These are phyloP conservation scores for Incumbomyces delicatus DNA, from an alignment of 2,329 filamentous ascomycete species.

Conservation along the genomic window DNA sequence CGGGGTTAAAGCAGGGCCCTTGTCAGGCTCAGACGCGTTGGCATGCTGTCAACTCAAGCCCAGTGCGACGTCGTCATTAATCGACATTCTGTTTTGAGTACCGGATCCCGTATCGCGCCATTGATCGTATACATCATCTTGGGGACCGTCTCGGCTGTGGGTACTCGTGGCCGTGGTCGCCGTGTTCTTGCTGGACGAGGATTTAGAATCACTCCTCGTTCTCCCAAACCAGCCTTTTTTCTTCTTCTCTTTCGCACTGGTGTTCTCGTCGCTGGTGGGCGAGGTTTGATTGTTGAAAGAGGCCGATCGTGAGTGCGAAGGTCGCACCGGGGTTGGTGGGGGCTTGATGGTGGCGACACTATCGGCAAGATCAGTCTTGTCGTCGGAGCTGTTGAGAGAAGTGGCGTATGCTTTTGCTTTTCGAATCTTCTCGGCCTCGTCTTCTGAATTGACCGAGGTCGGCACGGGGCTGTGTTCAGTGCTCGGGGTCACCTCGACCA, in stretches of 20 bases:
- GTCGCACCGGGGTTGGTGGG: background rate
- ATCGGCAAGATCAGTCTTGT: constrained; percentile 7
- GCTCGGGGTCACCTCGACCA: constrained; percentile 59
- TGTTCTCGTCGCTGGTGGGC: background rate
- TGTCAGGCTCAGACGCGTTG: background rate
- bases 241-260: constrained; percentile 1
- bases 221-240: constrained; percentile 4
- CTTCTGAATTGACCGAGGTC: constrained; percentile 22
- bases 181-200: background rate
- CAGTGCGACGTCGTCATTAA: constrained; percentile 1
- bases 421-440: constrained; percentile 14
- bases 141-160: constrained; percentile 15
- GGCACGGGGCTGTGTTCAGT: constrained; percentile 37
- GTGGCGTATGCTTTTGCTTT: constrained; percentile 16
- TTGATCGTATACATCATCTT: constrained; percentile 17
- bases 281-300: background rate
- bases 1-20: background rate
- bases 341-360: constrained; percentile 5
- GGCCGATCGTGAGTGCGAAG: background rate
- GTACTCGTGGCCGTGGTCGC: background rate
- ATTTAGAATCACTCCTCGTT: constrained; percentile 2
- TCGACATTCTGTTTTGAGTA: background rate
- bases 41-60: constrained; percentile 2
- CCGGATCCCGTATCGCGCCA: constrained; percentile 12
- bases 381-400: constrained; percentile 3